Conservation (phyloP, 108 stramenopile species). For the Nannochloropsis salina region DNA sequence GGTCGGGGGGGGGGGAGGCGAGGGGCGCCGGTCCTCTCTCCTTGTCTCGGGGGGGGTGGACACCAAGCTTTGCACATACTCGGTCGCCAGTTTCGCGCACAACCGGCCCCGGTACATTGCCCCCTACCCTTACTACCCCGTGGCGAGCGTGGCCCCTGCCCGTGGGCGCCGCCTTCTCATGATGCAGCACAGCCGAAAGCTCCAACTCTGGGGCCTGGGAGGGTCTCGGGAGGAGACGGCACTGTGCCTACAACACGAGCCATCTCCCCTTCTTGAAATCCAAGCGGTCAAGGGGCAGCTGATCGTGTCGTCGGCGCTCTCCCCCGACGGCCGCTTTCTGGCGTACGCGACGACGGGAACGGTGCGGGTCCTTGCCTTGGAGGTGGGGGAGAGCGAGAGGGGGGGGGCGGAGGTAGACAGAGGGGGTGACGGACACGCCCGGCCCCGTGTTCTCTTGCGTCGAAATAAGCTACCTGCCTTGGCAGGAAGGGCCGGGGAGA, state of each 20-base stretch:
- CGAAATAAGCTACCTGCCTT: background rate
- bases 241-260: background rate
- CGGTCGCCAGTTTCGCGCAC: constrained; percentile 58
- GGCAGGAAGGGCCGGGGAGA: background rate
- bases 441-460: background rate
- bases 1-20: constrained; percentile 21
- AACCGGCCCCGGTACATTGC: background rate
- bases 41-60: constrained; percentile 78
- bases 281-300: background rate
- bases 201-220: background rate
- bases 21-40: constrained; percentile 49
- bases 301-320: background rate
- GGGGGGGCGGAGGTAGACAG: background rate
- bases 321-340: background rate
- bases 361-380: background rate
- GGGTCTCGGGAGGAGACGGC: background rate
- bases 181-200: constrained; percentile 13
- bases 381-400: background rate
- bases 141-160: background rate
- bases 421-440: background rate
- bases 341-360: background rate
- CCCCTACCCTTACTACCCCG: background rate
- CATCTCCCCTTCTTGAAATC: background rate
- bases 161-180: background rate
- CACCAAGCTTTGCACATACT: constrained; percentile 75